These are phyloP conservation scores for Paramecium sexaurelia DNA, from an alignment of 73 alveolate species.

Conservation along the genomic window DNA sequence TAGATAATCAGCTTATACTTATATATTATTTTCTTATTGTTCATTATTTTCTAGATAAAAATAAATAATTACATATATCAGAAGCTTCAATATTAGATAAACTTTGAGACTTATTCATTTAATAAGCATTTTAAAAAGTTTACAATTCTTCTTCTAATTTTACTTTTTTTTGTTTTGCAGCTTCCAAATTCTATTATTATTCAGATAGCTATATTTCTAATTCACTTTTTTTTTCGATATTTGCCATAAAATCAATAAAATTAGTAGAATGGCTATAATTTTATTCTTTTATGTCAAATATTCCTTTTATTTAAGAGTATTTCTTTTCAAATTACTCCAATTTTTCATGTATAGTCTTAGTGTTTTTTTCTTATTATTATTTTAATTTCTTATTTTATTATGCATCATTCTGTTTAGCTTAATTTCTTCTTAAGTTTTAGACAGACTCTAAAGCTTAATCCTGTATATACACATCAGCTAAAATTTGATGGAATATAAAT, in stretches of 20 bases:
- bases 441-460: slow-evolving; percentile 37
- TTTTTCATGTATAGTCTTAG: background rate
- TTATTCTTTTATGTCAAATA: slow-evolving; percentile 21
- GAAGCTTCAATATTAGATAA: background rate
- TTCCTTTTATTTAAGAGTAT: slow-evolving; percentile 29
- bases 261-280: slow-evolving; percentile 3
- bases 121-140: slow-evolving; percentile 47
- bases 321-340: background rate
- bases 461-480: slow-evolving; percentile 30
- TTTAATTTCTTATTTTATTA: background rate
- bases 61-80: background rate
- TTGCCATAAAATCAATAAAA: slow-evolving; percentile 36
- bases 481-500: background rate
- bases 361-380: slow-evolving; percentile 4
- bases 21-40: background rate
- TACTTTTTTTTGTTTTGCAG: background rate
- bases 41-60: background rate
- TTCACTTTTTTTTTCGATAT: slow-evolving; percentile 48
- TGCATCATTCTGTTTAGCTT: background rate
- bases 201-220: background rate
- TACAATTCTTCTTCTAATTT: slow-evolving; percentile 9
- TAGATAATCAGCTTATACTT: background rate
- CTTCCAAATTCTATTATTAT: background rate
- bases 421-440: slow-evolving; percentile 31
- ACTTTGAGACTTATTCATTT: background rate